Base-by-base conservation (phyloP, 306 rosid species). In the Cucurbita maxima region DNA sequence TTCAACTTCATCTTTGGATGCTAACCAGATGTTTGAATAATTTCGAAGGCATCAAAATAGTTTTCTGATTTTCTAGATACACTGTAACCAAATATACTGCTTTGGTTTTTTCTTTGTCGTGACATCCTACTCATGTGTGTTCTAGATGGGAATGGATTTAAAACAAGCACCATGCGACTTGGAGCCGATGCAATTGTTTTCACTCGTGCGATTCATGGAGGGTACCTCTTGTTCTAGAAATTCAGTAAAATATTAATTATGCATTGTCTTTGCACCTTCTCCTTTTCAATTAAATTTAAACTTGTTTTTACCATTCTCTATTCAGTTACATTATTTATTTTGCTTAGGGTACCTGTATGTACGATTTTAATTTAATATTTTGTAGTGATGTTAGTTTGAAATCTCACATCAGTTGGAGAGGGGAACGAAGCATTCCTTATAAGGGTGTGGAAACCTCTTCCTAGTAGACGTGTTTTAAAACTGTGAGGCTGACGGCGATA, bases 101-200 rank as follows among this genome's bases (percentile, higher is more conserved):
- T 69, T 25, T 25, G 13, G 38, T 68, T 68, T 47, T 20, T 68
- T 45, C 43, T 25, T 69, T 69, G 16, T 48, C 7, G 2, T 47
- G 73, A 69, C 38, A 30, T 69, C 43, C 40, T 47, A 36, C 13
- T 74, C 54, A 8, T 73, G 69, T 76, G 25, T 81, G 20, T 83
- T 82, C 57, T 77, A 94, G 98, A 94, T 89, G 98, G 98, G 70
- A 94, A 94, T 86, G 98, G 98, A 69, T 94, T 94, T 86, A 94
- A 94, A 87, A 94, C 98, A 44, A 90, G 98, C 79, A 94, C 97
- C 48, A 94, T 94, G 96, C 85, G 98, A 73, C 75, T 94, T 58
- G 97, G 98, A 68, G 98, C 96, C 41, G 98, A 94, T 84, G 98
- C 44, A 63, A 89, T 94, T 54, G 97, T 90, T 76, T 86, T 94